Conservation (phyloP, 202 grass and related monocot genomes). For the Bolboschoenoplectus hybrid region DNA sequence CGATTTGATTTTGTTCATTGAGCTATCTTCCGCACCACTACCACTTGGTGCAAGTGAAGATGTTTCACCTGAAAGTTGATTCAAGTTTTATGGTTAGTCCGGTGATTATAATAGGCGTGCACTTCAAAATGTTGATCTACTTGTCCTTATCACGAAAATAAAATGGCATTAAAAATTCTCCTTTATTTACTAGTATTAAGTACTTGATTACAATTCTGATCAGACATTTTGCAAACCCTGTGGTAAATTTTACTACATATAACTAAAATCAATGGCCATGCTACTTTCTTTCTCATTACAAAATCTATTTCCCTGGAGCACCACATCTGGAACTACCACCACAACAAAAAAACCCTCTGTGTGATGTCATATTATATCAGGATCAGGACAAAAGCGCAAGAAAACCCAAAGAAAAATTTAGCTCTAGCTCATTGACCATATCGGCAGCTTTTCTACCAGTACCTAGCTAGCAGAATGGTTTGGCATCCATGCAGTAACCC, state of each 20-base stretch:
- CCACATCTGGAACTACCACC: not conserved
- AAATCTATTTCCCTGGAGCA: not conserved
- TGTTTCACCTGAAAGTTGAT: conserved; percentile 6
- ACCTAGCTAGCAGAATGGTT: not conserved
- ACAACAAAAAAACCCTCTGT: not conserved
- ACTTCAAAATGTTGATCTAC: not conserved
- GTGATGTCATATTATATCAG: too few relatives aligned
- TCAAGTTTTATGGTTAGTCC: not conserved
- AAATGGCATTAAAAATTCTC: not conserved
- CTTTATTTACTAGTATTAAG: not conserved
- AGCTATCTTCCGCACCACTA: not conserved
- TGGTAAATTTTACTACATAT: not conserved
- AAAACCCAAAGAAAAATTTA: not conserved
- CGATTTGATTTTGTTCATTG: not conserved
- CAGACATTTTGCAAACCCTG: not conserved
- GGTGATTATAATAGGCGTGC: not conserved
- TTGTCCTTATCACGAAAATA: not conserved
- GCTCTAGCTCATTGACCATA: not conserved
- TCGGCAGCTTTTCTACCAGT: not conserved
- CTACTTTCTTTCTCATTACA: not conserved
- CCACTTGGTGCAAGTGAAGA: not conserved
- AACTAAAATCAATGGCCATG: not conserved
- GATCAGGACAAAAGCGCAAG: not conserved
- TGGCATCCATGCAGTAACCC: not conserved
- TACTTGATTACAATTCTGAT: not conserved